Base-by-base conservation (phyloP, 2,329 filamentous ascomycete genomes). In the Talaromyces funiculosus region DNA sequence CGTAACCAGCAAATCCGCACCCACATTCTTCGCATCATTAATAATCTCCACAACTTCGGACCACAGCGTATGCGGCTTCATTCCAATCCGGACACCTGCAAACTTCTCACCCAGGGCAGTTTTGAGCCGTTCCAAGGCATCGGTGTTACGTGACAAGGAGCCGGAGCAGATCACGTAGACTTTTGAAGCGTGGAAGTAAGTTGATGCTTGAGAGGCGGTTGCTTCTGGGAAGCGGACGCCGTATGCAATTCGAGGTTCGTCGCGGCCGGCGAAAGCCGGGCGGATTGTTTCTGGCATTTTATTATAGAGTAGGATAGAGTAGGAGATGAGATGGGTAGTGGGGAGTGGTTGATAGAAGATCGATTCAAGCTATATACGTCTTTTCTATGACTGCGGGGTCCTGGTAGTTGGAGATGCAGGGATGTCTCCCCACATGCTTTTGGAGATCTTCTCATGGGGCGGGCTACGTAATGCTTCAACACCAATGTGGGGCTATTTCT, bases 21-120 rank as follows among this genome's bases (percentile, higher is more conserved):
- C 59, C 7, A 65, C 66, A 0, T 65, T 63, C 4, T 71, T 67
- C 1, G 75, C 75, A 22, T 82, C 78, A 0, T 71, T 65, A 1
- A 77, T 72, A 26, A 83, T 75, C 45, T 80, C 74, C 0, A 84
- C 65, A 6, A 84, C 76, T 61, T 85, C 80, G 1, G 77, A 76
- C 75, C 80, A 84, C 3, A 79, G 75, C 1, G 81, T 84, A 66
- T 85, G 83, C 3, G 80, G 77, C 29, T 74, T 76, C 73, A 86
- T 81, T 22, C 83, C 82, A 33, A 79, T 70, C 2, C 78, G 72
- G 6, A 75, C 65, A 1, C 82, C 82, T 0, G 74, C 81, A 7
- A 82, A 64, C 2, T 74, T 73, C 3, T 68, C 65, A 1, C 75
- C 78, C 0, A 86, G 68, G 0, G 75, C 74, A 0, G 65, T 18